Base-by-base conservation (phyloP, 2,329 filamentous ascomycete species). In the Neofusicoccum cordaticola region DNA sequence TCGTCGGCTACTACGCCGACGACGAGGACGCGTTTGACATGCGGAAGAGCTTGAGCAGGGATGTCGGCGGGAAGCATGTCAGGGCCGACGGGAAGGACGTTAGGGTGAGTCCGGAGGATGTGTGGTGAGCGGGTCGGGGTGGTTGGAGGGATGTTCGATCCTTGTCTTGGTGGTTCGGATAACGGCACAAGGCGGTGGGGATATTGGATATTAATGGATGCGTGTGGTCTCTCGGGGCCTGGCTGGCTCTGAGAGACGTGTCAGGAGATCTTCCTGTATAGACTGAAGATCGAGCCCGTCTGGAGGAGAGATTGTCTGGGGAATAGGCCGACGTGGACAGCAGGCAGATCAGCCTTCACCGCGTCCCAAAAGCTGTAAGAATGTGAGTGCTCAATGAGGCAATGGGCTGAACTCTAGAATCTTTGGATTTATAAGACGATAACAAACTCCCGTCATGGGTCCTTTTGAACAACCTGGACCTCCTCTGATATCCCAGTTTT, bases 11-110 rank as follows among this genome's bases (percentile, higher is more conserved):
- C 78, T 99, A 99, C 73, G 92, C 90, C 68, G 93, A 97, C 74
- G 91, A 96, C 74, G 93, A 96, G 78, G 94, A 98, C 81, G 95
- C 94, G 17, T 95, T 92, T 76, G 95, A 99, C 80, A 99, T 99
- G 95, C 87, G 95, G 69, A 98, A 97, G 77, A 87, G 92, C 42
- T 87, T 94, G 80, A 90, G 86, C 78, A 86, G 93, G 72, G 95
- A 99, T 79, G 86, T 84, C 76, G 85, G 89, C 64, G 80, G 84
- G 65, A 85, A 91, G 76, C 92, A 96, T 77, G 84, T 96, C 53
- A 86, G 95, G 68, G 86, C 89, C 62, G 87, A 94, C 70, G 95
- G 95, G 17, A 90, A 95, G 81, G 83, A 87, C 65, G 88, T 91
- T 74, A 84, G 86, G 70, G 93, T 99, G 31, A 82, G 85, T 56